These are phyloP conservation scores for Fraxinus greggii DNA, from an alignment of 305 asterid genomes.

Conservation along the genomic window DNA sequence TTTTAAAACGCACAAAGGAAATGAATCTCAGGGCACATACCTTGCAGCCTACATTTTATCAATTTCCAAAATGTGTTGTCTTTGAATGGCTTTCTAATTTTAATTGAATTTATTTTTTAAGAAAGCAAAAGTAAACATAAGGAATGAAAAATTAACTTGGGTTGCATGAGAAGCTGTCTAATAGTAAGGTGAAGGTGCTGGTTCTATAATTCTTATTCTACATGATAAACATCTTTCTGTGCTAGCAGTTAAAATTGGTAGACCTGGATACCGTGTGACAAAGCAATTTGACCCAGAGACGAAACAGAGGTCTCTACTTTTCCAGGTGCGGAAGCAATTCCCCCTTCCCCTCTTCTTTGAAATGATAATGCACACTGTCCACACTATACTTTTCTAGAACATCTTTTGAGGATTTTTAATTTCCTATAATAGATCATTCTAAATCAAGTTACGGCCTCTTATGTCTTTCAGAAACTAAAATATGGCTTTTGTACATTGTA, in stretches of 20 bases:
- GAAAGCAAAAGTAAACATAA: not conserved
- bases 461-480: not conserved
- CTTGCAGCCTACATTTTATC: not conserved
- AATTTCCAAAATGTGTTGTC: not conserved
- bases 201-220: not conserved
- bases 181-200: not conserved
- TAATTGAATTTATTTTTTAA: not conserved
- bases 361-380: not conserved
- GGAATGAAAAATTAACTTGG: not conserved
- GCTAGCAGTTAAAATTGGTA: conserved; percentile 79
- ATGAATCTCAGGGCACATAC: not conserved
- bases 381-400: not conserved
- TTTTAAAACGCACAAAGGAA: not conserved
- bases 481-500: not conserved
- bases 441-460: not conserved
- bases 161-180: not conserved
- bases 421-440: not conserved
- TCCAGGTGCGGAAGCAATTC: conserved; percentile 55
- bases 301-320: conserved; percentile 89
- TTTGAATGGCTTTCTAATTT: not conserved
- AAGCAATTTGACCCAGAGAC: conserved; percentile 91
- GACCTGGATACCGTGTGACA: conserved; percentile 97
- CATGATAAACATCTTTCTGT: not conserved
- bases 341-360: not conserved
- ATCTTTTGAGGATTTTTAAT: not conserved